phyloP scores from a whole-genome alignment of 352 stramenopile species.

The Phytophthora ramorum region DNA sequence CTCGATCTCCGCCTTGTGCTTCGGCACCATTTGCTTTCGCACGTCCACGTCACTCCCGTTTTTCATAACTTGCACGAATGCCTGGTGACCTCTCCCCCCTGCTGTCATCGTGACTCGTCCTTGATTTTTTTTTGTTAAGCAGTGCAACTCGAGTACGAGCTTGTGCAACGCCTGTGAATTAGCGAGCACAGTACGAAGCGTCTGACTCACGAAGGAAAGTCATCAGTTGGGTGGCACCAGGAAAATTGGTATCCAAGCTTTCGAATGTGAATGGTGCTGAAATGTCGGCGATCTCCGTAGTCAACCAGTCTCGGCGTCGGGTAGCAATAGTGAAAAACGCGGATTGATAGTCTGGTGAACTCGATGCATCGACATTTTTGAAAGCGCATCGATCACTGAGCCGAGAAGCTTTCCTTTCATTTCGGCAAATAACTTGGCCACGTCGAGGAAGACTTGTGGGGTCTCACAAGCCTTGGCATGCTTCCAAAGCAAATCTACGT shows the following conservation, averaged over 20 bases:
- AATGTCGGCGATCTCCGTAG: slow-evolving; percentile 8
- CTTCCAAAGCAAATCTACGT: slow-evolving; percentile 20
- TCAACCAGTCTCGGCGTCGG: slow-evolving; percentile 8
- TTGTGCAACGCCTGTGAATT: slow-evolving; percentile 9
- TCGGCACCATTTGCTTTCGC: too few species aligned
- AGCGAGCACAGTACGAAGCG: background rate
- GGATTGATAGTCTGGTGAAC: background rate
- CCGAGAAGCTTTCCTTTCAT: slow-evolving; percentile 12
- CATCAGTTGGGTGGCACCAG: slow-evolving; percentile 3
- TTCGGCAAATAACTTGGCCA: slow-evolving; percentile 1
- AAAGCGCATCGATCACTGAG: slow-evolving; percentile 3
- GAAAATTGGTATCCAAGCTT: slow-evolving; percentile 15
- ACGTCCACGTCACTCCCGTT: too few species aligned
- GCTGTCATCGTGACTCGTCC: too few species aligned
- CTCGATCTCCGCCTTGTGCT: too few species aligned
- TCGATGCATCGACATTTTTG: slow-evolving; percentile 1
- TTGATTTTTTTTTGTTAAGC: too few species aligned
- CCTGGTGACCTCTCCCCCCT: too few species aligned
- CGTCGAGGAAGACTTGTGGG: slow-evolving; percentile 14
- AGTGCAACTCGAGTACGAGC: slow-evolving; percentile 8
- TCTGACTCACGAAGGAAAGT: slow-evolving; percentile 14
- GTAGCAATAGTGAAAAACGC: slow-evolving; percentile 2
- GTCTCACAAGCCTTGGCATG: slow-evolving; percentile 3
- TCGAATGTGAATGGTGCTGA: slow-evolving; percentile 9
- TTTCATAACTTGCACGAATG: too few species aligned